A percentile compares a stretch with the other conserved stretches of the same genome.
Conservation (phyloP, 2,329 filamentous ascomycete genomes). For the Mariannaea sp. region DNA sequence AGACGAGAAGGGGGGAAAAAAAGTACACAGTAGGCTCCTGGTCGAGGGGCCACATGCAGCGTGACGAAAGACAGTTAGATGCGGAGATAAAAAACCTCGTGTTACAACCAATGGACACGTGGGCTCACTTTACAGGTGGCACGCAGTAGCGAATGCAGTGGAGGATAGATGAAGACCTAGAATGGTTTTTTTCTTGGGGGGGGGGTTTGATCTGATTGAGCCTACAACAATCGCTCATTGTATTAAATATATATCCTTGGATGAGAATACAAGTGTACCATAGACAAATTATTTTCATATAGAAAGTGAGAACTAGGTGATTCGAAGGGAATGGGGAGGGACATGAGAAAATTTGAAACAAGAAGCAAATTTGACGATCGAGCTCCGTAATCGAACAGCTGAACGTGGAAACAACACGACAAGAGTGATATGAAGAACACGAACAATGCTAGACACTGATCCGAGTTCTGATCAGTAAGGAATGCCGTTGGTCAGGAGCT, state of each 20-base stretch:
- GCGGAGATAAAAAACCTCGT: background rate
- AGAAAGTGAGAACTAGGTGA: background rate
- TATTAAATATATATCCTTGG: background rate
- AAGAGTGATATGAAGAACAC: no score
- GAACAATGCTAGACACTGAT: background rate
- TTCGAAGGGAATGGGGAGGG: background rate
- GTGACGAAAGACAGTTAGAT: background rate
- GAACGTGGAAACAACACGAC: no score
- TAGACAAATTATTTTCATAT: background rate
- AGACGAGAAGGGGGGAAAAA: no score
- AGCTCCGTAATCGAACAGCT: background rate
- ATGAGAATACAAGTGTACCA: background rate
- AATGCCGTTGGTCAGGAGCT: constrained; percentile 95
- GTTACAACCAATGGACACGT: background rate
- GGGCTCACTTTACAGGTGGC: background rate
- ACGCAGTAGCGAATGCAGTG: background rate
- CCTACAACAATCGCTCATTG: background rate
- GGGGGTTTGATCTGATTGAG: background rate
- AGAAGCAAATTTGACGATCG: no score
- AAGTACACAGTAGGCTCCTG: background rate
- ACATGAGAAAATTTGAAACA: background rate
- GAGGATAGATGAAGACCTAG: background rate
- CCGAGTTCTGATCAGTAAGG: constrained; percentile 68
- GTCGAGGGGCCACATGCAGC: background rate
- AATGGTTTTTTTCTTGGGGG: no score